These are phyloP conservation scores for Colletotrichum sp. DNA, from an alignment of 2,329 filamentous ascomycete genomes.

Conservation along the genomic window DNA sequence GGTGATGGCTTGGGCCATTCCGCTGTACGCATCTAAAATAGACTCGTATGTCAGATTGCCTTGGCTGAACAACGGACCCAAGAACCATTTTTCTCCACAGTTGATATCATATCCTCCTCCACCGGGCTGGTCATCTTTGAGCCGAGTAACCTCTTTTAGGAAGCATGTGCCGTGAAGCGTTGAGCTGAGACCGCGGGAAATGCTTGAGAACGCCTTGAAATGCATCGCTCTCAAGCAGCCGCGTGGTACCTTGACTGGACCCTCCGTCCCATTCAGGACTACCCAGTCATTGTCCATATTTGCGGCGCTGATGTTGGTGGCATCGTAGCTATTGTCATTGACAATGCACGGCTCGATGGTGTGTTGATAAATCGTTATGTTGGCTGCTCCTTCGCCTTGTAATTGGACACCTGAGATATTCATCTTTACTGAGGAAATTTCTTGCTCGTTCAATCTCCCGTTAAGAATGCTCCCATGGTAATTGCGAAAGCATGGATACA, in stretches of 20 bases:
- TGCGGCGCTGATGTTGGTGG: not conserved
- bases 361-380: not conserved
- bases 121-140: not conserved
- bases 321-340: not conserved
- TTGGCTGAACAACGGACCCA: not conserved
- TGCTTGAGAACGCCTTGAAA: not conserved
- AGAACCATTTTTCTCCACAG: not conserved
- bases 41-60: not conserved
- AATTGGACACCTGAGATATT: not conserved
- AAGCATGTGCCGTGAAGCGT: not conserved
- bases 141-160: not conserved
- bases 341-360: not conserved
- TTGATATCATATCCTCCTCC: not conserved
- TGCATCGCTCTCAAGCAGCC: not conserved
- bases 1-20: not conserved
- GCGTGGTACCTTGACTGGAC: not conserved
- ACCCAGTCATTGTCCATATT: not conserved
- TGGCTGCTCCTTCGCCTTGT: not conserved
- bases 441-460: not conserved
- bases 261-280: not conserved
- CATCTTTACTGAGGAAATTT: not conserved
- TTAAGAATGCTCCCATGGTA: not conserved
- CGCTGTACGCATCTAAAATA: not conserved
- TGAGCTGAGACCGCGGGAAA: not conserved
- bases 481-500: not conserved